Conservation (phyloP, 176 grass and related monocot species). For the Dendrocalamus sinicus region DNA sequence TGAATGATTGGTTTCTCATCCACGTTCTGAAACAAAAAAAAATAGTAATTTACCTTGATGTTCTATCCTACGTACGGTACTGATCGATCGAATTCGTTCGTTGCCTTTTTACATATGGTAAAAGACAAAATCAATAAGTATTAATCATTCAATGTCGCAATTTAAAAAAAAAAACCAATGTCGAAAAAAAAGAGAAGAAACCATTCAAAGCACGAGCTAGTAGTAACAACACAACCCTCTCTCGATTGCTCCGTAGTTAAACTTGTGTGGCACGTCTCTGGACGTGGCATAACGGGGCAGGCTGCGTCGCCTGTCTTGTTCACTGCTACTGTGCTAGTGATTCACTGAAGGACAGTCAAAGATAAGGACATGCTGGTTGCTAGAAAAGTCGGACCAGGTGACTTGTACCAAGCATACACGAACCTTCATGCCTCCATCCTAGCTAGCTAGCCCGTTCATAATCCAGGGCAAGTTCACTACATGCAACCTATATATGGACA, state of each 20-base stretch:
- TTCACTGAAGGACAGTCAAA: neutral
- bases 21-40: too few relatives aligned
- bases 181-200: neutral
- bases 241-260: neutral
- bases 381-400: neutral
- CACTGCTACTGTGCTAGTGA: neutral
- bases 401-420: neutral
- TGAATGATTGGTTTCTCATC: too few relatives aligned
- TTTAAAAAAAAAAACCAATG: too few relatives aligned
- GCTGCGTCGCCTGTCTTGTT: neutral
- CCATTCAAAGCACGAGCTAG: neutral
- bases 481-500: slow-evolving; percentile 8
- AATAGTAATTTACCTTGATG: too few relatives aligned
- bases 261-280: neutral
- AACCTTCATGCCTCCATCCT: neutral
- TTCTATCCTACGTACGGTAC: too few relatives aligned
- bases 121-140: neutral
- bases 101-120: neutral
- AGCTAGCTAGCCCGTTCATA: neutral
- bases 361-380: neutral
- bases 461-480: neutral
- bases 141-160: neutral
- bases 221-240: neutral
- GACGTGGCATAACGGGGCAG: neutral
- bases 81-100: neutral